Evolutionary conservation across 1,284 basidiomycete species (phyloP).

Genomic region (Caloboletus inedulis): DNA sequence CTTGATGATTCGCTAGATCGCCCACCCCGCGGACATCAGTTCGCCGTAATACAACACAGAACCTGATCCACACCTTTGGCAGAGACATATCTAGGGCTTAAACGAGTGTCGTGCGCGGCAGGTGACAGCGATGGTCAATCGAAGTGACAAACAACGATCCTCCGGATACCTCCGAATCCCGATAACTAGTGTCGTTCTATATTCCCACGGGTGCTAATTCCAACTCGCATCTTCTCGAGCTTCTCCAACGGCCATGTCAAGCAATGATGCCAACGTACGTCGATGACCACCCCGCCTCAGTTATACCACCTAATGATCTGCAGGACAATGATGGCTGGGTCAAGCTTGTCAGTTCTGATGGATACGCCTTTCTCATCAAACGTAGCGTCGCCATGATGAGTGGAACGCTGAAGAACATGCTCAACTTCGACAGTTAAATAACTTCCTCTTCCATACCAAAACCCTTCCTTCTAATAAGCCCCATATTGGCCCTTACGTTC

Average conservation of each 20-base stretch:
- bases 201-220: slow-evolving; percentile 22
- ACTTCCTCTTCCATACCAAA: slow-evolving; percentile 12
- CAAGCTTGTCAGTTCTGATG: slow-evolving; percentile 49
- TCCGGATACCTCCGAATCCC: slow-evolving; percentile 16
- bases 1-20: slow-evolving; percentile 55
- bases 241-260: slow-evolving; percentile 16
- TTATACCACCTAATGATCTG: background rate
- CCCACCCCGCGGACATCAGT: slow-evolving; percentile 16
- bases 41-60: background rate
- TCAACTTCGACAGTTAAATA: slow-evolving; percentile 33
- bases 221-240: too few species aligned
- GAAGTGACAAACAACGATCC: background rate
- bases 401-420: slow-evolving; percentile 46
- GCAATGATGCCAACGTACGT: slow-evolving; percentile 20
- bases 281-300: background rate
- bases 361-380: slow-evolving; percentile 50
- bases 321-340: slow-evolving; percentile 46
- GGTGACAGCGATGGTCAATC: slow-evolving; percentile 19
- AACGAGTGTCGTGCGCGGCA: slow-evolving; percentile 16
- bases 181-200: slow-evolving; percentile 4
- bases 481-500: slow-evolving; percentile 7
- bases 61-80: slow-evolving; percentile 25
- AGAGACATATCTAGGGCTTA: slow-evolving; percentile 28
- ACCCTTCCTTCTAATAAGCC: slow-evolving; percentile 11
- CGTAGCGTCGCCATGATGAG: slow-evolving; percentile 51